Base-by-base conservation (phyloP, 805 yeast genomes). In the Ogataea degrootiae region DNA sequence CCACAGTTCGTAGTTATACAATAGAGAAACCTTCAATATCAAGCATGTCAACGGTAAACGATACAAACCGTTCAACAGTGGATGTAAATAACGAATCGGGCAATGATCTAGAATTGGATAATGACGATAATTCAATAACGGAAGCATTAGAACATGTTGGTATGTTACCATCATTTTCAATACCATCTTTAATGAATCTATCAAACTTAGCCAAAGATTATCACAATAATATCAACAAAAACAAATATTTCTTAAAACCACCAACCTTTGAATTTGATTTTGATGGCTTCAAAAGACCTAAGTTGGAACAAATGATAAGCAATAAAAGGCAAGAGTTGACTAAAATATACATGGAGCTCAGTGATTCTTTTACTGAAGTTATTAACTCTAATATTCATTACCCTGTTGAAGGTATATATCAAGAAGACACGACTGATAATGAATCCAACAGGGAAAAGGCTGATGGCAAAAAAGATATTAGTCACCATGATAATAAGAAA, bases 81-180 rank as follows among this genome's bases (percentile, higher is more conserved):
- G 31, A 26, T 26, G 11, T 26, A 26, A 6, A 5, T 26, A 11
- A 9, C 12, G 11, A 9, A 26, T 26, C 31, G 6, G 6, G 12
- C 12, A 3, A 26, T 9, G 31, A 26, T 26, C 31, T 26, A 7
- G 31, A 26, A 26, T 26, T 26, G 31, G 31, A 26, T 26, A 26
- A 26, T 11, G 58, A 55, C 19, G 73, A 61, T 29, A 61, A 72
- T 55, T 72, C 76, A 0, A 53, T 79, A 34, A 68, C 77, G 0
- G 68, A 65, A 21, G 78, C 77, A 9, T 61, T 80, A 43, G 80
- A 80, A 45, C 75, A 70, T 50, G 75, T 81, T 16, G 86, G 86
- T 0, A 34, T 50, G 12, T 50, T 63, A 17, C 66, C 66, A 9
- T 41, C 59, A 14, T 59, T 58, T 37, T 54, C 59, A 2, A 46